phyloP scores from a whole-genome alignment of 2,329 filamentous ascomycete genomes.

The Epichloe gansuensis region DNA sequence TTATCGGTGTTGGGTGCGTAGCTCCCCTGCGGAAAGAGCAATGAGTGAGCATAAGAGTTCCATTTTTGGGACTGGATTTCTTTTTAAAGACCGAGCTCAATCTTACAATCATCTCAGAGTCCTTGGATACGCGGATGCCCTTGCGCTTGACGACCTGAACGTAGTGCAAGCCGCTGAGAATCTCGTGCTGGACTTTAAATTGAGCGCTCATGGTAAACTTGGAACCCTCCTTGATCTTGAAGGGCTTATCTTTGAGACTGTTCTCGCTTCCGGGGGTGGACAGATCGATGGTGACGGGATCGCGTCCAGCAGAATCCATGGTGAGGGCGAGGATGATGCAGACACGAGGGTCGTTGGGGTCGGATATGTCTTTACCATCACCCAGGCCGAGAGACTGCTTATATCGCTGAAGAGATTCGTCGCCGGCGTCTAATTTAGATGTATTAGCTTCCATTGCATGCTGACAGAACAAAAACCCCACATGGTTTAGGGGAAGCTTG shows the following conservation, averaged over 20 bases:
- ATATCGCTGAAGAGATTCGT: conserved; percentile 94
- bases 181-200: conserved; percentile 95
- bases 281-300: conserved; percentile 82
- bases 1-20: conserved; percentile 88
- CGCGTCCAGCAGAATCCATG: conserved; percentile 71
- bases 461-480: background rate
- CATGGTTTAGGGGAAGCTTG: background rate
- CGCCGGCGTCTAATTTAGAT: conserved; percentile 42
- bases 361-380: conserved; percentile 56
- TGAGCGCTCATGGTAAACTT: conserved; percentile 88
- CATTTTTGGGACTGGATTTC: background rate
- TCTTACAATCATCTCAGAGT: conserved; percentile 88
- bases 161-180: conserved; percentile 90
- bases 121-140: conserved; percentile 77
- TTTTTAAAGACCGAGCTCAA: no score
- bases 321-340: conserved; percentile 89
- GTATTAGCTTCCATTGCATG: background rate
- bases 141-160: conserved; percentile 87
- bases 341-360: conserved; percentile 72
- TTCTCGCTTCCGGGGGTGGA: conserved; percentile 58
- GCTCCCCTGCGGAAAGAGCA: conserved; percentile 44
- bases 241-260: conserved; percentile 78
- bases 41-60: background rate
- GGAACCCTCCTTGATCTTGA: conserved; percentile 92
- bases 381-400: conserved; percentile 89